These are phyloP conservation scores for Flaveria brownii DNA, from an alignment of 129 eudicot species.

Conservation along the genomic window DNA sequence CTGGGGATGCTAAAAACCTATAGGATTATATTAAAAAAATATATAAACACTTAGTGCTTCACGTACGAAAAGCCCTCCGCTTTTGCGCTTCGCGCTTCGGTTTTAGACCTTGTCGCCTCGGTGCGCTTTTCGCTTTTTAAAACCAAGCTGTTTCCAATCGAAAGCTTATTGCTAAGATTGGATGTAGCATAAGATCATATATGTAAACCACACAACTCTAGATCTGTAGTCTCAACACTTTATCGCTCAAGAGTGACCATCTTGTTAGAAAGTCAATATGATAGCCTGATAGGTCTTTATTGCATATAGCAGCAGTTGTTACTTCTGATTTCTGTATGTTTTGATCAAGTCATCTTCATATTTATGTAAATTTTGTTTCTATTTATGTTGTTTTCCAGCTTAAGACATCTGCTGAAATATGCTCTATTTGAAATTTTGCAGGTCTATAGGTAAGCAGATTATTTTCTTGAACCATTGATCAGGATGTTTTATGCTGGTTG, in stretches of 20 bases:
- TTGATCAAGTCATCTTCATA: constrained; percentile 4
- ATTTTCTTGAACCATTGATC: constrained; percentile 24
- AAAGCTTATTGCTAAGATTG: not conserved
- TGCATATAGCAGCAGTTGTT: not conserved
- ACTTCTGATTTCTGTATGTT: constrained; percentile 7
- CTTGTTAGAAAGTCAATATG: not conserved
- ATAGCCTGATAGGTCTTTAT: not conserved
- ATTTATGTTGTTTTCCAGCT: constrained; percentile 2
- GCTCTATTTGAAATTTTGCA: constrained; percentile 44
- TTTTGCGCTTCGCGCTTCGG: no score
- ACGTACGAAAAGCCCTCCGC: no score
- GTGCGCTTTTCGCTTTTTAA: no score
- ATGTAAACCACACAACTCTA: not conserved
- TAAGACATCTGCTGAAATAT: constrained; percentile 21
- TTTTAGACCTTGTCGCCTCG: no score
- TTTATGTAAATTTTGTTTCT: constrained; percentile 10
- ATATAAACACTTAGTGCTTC: no score
- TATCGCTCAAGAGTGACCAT: not conserved
- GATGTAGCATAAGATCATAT: not conserved
- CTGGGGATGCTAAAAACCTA: no score
- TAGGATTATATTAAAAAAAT: no score
- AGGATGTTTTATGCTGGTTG: constrained; percentile 32
- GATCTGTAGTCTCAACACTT: not conserved
- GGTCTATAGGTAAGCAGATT: constrained; percentile 71
- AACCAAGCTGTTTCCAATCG: not conserved